These are phyloP conservation scores for Globisporangium paddicum DNA, from an alignment of 352 stramenopile genomes.

Conservation along the genomic window DNA sequence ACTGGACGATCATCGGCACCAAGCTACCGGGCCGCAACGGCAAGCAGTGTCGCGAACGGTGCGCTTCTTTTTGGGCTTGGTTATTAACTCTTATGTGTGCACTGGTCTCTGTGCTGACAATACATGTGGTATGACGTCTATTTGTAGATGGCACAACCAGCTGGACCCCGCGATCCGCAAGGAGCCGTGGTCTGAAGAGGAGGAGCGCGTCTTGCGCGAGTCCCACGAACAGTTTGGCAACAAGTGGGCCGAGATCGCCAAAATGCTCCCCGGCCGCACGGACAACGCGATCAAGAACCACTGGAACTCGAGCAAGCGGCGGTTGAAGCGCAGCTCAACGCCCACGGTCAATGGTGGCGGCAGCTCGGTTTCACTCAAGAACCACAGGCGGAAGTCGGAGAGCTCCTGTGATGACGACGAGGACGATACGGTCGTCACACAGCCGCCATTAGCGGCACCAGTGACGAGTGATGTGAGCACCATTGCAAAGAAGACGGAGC, in stretches of 20 bases:
- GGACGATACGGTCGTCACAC: background rate
- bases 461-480: constrained; percentile 6
- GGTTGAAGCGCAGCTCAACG: constrained; percentile 46
- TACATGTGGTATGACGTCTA: background rate
- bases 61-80: background rate
- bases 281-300: constrained; percentile 93
- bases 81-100: background rate
- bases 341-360: constrained; percentile 6
- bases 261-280: constrained; percentile 79
- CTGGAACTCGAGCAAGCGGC: constrained; percentile 87
- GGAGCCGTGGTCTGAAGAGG: constrained; percentile 88
- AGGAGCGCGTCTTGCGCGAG: constrained; percentile 78
- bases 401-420: constrained; percentile 7
- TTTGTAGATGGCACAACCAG: constrained; percentile 92
- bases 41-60: constrained; percentile 95
- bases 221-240: constrained; percentile 83
- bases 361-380: constrained; percentile 12
- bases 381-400: constrained; percentile 11
- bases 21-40: constrained; percentile 91
- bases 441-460: background rate
- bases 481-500: background rate
- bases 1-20: constrained; percentile 98
- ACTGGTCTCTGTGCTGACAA: background rate
- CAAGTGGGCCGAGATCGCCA: constrained; percentile 90
- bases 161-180: constrained; percentile 92